Evolutionary conservation across 805 yeast genomes (phyloP).

Genomic region (Pichia kluyveri): DNA sequence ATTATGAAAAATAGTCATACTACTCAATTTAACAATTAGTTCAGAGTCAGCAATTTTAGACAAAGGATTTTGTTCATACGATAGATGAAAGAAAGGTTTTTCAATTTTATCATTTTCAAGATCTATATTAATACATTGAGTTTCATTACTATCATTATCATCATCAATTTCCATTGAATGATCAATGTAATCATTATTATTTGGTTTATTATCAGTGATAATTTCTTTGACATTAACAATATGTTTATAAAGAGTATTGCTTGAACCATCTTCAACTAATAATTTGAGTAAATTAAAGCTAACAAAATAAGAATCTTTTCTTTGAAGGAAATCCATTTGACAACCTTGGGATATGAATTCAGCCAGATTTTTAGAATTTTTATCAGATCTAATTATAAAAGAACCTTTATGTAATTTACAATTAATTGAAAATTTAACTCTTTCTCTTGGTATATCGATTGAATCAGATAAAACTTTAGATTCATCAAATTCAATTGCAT

Average conservation of each 20-base stretch:
- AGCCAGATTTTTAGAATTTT: slow-evolving; percentile 45
- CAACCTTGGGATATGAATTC: slow-evolving; percentile 80
- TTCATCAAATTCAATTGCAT: slow-evolving; percentile 89
- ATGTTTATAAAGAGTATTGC: slow-evolving; percentile 71
- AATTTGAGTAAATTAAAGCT: slow-evolving; percentile 73
- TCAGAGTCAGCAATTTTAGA: slow-evolving; percentile 78
- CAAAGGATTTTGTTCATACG: slow-evolving; percentile 80
- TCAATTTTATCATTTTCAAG: slow-evolving; percentile 5
- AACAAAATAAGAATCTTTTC: slow-evolving; percentile 69
- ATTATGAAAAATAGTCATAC: slow-evolving; percentile 87
- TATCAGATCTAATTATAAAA: slow-evolving; percentile 43
- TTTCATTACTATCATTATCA: neutral
- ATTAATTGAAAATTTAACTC: slow-evolving; percentile 56
- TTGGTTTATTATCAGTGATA: slow-evolving; percentile 29
- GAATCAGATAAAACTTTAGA: slow-evolving; percentile 39
- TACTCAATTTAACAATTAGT: slow-evolving; percentile 61
- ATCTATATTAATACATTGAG: neutral
- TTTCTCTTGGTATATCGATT: slow-evolving; percentile 62
- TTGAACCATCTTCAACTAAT: slow-evolving; percentile 80
- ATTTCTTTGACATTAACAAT: slow-evolving; percentile 74
- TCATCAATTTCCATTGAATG: neutral
- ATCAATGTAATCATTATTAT: neutral
- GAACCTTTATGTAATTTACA: slow-evolving; percentile 74
- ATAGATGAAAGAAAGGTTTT: slow-evolving; percentile 66
- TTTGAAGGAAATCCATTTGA: slow-evolving; percentile 57